Conservation (phyloP, 108 stramenopile genomes). For the Stephanodiscus triporus region DNA sequence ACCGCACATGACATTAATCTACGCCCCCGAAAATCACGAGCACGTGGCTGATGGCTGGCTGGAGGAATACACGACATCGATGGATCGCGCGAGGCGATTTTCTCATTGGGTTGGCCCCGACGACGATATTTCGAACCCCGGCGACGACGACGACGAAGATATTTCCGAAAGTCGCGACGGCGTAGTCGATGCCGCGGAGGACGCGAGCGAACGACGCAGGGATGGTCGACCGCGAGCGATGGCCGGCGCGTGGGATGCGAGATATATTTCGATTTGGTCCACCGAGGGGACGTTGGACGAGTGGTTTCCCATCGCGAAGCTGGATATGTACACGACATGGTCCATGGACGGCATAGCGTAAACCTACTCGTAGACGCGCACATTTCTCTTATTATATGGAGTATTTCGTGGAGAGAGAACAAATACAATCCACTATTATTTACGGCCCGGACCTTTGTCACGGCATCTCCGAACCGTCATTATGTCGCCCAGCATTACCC, state of each 20-base stretch:
- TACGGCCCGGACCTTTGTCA: no score
- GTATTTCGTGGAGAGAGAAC: no score
- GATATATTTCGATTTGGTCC: constrained; percentile 44
- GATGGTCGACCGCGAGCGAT: no score
- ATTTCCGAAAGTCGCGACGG: not conserved
- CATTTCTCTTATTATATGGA: no score
- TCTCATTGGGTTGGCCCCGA: not conserved
- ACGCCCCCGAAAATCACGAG: constrained; percentile 47
- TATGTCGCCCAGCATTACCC: no score
- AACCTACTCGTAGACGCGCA: no score
- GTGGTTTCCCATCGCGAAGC: constrained; percentile 38
- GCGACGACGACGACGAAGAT: not conserved
- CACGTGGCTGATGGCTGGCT: constrained; percentile 21
- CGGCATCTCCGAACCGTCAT: no score
- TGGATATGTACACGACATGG: constrained; percentile 28
- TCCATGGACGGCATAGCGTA: no score
- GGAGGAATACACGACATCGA: constrained; percentile 23
- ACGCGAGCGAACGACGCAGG: not conserved
- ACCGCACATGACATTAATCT: constrained; percentile 54
- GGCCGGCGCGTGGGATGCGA: constrained; percentile 24
- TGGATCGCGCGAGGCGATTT: constrained; percentile 15
- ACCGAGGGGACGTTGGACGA: constrained; percentile 47
- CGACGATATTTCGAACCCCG: no score
- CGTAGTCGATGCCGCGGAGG: not conserved
- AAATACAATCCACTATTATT: no score